Base-by-base conservation (phyloP, 2,329 filamentous ascomycete species). In the Zymoseptoria pseudotritici region DNA sequence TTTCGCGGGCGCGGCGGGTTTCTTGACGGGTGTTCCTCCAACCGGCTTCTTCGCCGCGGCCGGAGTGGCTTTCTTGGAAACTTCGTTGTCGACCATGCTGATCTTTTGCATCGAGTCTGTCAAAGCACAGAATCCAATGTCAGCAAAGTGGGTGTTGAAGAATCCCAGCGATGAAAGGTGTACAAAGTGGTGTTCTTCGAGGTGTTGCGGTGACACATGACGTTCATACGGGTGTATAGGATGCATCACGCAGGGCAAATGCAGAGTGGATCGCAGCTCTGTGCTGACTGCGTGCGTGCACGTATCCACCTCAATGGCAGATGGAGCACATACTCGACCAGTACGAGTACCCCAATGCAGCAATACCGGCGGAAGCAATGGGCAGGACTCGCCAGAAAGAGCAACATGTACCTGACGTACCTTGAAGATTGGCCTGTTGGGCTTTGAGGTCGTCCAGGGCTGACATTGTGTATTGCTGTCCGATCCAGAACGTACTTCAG, bases 401-500 rank as follows among this genome's bases (percentile, higher is more conserved):
- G 46, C 53, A 54, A 55, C n/a, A 50, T 26, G 56, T 13, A 21
- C 20, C 52, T 8, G 46, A 63, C 73, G 59, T 67, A 77, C 76
- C 70, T 69, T 77, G 71, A 42, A 77, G 70, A 20, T 71, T 72
- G 61, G 70, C 71, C 58, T 75, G 75, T 64, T 77, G 75, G 65
- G 76, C 70, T 68, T 77, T 77, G 54, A 77, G 65, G 10, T 75
- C 68, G 31, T 74, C 71, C 22, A 76, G 57, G 22, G 63, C 62
- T 10, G 58, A 61, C 56, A 64, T 64, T n/a, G 36, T 17, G 36
- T 13, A 11, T 46, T 46, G 36, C 36, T 46, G 11, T n/a, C n/a
- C 13, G 13, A n/a, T n/a, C 13, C 6, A 17, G 36, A 46, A n/a
- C 13, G 36, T 3, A 4, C 36, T 46, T n/a, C 17, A 7, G 7